Conservation (phyloP, 129 eudicot species). For the Escallonia rubra region DNA sequence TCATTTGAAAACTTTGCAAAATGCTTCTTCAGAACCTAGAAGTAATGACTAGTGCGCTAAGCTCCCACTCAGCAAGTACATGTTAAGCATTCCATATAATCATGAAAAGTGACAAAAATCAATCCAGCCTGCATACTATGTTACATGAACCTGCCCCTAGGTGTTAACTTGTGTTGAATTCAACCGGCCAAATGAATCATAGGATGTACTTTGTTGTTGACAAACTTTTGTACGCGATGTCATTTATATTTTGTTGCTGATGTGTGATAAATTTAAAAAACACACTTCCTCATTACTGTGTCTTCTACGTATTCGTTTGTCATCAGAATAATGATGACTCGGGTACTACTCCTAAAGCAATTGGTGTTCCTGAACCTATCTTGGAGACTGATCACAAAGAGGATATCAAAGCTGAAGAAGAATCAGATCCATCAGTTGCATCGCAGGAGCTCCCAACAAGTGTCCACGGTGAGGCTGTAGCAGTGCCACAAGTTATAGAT, state of each 20-base stretch:
- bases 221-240: no score
- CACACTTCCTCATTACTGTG: neutral
- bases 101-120: no score
- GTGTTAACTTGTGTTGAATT: no score
- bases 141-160: no score
- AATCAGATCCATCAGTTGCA: conserved; percentile 1
- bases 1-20: neutral
- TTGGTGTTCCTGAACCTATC: conserved; percentile 8
- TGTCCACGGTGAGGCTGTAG: conserved; percentile 1
- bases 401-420: neutral
- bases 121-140: no score
- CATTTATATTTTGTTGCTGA: no score
- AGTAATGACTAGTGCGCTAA: no score
- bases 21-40: neutral
- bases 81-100: no score
- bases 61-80: no score
- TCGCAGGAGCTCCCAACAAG: neutral
- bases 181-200: no score
- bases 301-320: neutral
- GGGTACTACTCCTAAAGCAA: conserved; percentile 2
- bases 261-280: neutral
- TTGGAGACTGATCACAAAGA: conserved; percentile 18
- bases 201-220: no score
- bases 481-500: conserved; percentile 26
- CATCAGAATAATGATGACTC: conserved; percentile 25